Conservation (phyloP, 2,329 filamentous ascomycete species). For the Ceratocystis alfenasii region DNA sequence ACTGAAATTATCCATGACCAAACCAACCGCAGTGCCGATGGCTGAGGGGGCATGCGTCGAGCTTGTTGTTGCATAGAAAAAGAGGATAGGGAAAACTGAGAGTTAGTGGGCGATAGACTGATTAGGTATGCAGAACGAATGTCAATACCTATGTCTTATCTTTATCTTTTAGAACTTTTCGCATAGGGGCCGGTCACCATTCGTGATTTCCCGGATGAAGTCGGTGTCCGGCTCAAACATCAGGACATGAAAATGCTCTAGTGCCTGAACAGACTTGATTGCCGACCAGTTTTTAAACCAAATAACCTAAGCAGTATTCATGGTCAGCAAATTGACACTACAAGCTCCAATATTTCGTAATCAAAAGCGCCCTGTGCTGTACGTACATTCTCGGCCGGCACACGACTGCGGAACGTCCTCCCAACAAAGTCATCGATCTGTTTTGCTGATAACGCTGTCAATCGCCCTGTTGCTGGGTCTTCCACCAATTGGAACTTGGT, state of each 20-base stretch:
- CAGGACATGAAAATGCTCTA: slow-evolving; percentile 96
- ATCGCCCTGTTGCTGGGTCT: slow-evolving; percentile 50
- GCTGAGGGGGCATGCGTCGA: slow-evolving; percentile 62
- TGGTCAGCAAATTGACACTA: not conserved
- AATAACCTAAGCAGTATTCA: slow-evolving; percentile 27
- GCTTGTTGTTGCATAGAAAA: slow-evolving; percentile 20
- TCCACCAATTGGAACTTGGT: slow-evolving; percentile 74
- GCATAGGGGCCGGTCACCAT: slow-evolving; percentile 58
- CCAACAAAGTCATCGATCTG: slow-evolving; percentile 62
- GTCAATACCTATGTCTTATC: too few relatives aligned
- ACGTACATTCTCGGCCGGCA: slow-evolving; percentile 44
- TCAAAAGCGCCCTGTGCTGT: not conserved
- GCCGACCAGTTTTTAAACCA: slow-evolving; percentile 63
- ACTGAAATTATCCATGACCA: slow-evolving; percentile 52
- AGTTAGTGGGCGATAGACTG: too few relatives aligned
- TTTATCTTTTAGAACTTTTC: slow-evolving; percentile 29
- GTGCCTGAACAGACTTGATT: slow-evolving; percentile 71
- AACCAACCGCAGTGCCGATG: slow-evolving; percentile 60
- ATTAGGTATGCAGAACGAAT: too few relatives aligned
- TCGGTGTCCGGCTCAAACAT: slow-evolving; percentile 60
- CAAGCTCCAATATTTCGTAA: too few relatives aligned
- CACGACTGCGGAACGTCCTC: slow-evolving; percentile 47
- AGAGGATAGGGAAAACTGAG: not conserved
- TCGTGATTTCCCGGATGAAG: slow-evolving; percentile 59
- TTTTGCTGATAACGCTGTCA: slow-evolving; percentile 50